Evolutionary conservation across 768 basidiomycete genomes (phyloP), one percentile per base, ranked within the genome.

Genomic region (Tricholoma flavovirens): DNA sequence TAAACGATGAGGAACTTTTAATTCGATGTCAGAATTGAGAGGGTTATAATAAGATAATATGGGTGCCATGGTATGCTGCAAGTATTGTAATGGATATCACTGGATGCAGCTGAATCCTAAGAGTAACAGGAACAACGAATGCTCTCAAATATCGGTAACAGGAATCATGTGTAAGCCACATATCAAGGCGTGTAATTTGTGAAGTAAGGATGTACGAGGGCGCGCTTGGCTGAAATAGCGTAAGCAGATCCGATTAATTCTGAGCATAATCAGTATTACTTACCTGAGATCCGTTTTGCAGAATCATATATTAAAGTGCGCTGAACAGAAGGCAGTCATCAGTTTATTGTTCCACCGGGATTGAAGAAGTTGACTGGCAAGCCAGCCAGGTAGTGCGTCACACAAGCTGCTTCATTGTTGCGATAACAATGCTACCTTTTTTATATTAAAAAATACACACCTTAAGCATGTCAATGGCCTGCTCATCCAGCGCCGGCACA

Each of bases 221-320:
- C 78, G 29, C 79, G 78, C 67, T 83, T 88, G 67, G 79, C 84
- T 86, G 42, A 59, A 65, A 59, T 76, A 79, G 69, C 9, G 77
- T 78, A 29, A 70, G 60, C n/a, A 26, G 24, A 26, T 70, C 3
- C 76, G 21, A 38, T 45, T 24, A 19, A 24, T 22, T 8, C 29
- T 50, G 42, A 45, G 32, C 32, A 4, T 48, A n/a, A 38, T 51
- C 29, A 26, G n/a, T 35, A 26, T 24, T 43, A 67, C 83, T 60
- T 66, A 91, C 93, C 93, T 50, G 94, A 97, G 67, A 98, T 93
- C 45, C 94, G 87, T 66, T 88, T 88, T 22, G 93, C 85, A 0
- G 91, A 89, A 69, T 98, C 93, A 68, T 94, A 98, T 5, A 84
- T 84, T 60, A 97, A 70, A 22, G 84, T 87, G 61, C 77, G 76